Evolutionary conservation across 1,284 basidiomycete genomes (phyloP), one percentile per base, ranked within the genome.

Genomic region (Cutaneotrichosporon sp.): DNA sequence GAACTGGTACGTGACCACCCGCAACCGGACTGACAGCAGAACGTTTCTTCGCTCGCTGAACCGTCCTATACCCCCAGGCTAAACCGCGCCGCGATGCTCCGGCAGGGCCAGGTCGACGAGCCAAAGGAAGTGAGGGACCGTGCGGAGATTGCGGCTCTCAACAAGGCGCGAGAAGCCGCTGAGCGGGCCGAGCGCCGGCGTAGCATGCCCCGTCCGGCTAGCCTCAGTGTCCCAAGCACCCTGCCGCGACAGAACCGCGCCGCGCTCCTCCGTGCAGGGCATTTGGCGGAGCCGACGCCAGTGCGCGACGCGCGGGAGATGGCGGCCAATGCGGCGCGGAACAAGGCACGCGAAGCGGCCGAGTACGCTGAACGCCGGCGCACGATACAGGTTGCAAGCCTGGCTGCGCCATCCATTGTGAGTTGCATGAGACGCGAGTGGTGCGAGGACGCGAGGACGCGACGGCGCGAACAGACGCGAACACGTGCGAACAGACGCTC

Each of bases 161-260:
- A 66, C 57, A 67, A 63, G 50, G 61, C 61, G 4, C 56, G 59
- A 14, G 62, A 51, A 3, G 52, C 57, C 3, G 64, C 59, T 16
- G 70, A 69, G 33, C 64, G 61, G 31, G 59, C 57, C 10, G 43
- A 54, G n/a, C 47, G 65, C 46, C 48, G 67, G 24, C 64, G 62
- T 41, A 65, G 60, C 53, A 54, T 70, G 9, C 55, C 52, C 0
- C 51, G 66, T 4, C 68, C 65, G 1, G 48, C 68, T 0, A 65
- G 61, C 38, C 51, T 70, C 27, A 57, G 34, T 2, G 33, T 46
- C 4, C 55, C 55, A 7, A 24, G 17, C 4, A 45, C 47, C 6
- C 45, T 46, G 5, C 57, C 57, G 5, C 53, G 57, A 0, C 52
- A 54, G 39, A 60, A 60, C 49, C 47, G 54, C 9, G 58, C 58